phyloP scores from a whole-genome alignment of 306 rosid species.

The Alnus rubra region DNA sequence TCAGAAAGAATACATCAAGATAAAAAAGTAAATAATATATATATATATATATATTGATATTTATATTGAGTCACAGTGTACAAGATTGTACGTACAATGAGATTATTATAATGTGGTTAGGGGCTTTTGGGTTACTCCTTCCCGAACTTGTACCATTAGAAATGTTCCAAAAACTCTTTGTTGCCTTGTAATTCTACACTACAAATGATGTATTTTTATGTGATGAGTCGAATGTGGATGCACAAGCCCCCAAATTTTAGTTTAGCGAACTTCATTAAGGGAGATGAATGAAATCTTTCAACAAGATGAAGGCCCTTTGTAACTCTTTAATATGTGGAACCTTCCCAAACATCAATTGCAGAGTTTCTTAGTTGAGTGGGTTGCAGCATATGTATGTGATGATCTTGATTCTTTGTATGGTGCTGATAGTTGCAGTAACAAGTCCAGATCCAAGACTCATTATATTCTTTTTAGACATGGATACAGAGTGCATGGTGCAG shows the following conservation, averaged over 20 bases:
- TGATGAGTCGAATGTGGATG: neutral
- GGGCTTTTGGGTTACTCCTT: slow-evolving; percentile 1
- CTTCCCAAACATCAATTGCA: neutral
- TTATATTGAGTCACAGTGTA: neutral
- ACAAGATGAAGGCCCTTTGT: neutral
- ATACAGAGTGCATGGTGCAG: neutral
- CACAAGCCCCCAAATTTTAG: neutral
- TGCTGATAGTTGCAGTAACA: neutral
- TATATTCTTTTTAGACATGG: neutral
- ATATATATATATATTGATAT: neutral
- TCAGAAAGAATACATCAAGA: neutral
- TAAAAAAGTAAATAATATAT: too few species aligned
- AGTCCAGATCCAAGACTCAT: neutral
- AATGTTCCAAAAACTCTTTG: neutral
- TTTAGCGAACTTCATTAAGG: neutral
- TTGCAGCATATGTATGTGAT: neutral
- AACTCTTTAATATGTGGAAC: neutral
- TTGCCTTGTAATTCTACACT: neutral
- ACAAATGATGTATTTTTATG: neutral
- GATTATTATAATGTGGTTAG: neutral
- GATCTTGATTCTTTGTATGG: neutral
- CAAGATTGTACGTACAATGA: neutral
- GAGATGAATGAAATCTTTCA: neutral
- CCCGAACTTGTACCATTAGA: neutral
- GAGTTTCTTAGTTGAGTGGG: neutral